Evolutionary conservation across 2,329 filamentous ascomycete genomes (phyloP), one percentile per base, ranked within the genome.

Genomic region (Fusarium sp.): DNA sequence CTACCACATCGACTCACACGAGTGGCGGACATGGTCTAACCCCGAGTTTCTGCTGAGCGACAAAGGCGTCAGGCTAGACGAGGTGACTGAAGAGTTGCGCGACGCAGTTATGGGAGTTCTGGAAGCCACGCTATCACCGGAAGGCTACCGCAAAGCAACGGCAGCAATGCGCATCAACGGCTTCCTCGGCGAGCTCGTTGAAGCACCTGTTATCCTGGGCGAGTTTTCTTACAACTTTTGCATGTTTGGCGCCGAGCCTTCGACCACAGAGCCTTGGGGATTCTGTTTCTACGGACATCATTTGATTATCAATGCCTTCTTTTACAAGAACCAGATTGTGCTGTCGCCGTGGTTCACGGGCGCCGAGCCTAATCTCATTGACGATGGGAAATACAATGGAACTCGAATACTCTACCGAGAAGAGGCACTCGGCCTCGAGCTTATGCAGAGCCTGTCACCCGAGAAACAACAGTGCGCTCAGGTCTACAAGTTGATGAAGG

Each of bases 281-380:
- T 91, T 85, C 75, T 85, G 86, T 0, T 86, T 92, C 69, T 94
- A 92, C 75, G 91, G 91, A 7, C 91, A 94, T 73, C 91, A 94
- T 67, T 80, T 94, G 3, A 92, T 89, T 65, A 80, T 93, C 3
- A 88, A 88, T 68, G 81, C 90, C 22, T 90, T 93, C 71, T 80
- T 93, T 64, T 84, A 88, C 70, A 80, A 80, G 29, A 75, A 78
- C 0, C 88, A 92, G 72, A 87, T 92, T 45, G 78, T 92, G 40
- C 80, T 92, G 3, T 87, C 85, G 0, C 91, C 91, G 0, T 91
- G 88, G 76, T 94, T 94, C 75, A 92, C 89, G 0, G 91, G 91
- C 51, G 91, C 91, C 0, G 91, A 94, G 75, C 91, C 91, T 1
- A 92, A 93, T 68, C 70, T 88, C 32, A 90, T 93, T 66, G 90